phyloP scores from a whole-genome alignment of 305 asterid genomes.

The Fraxinus paxiana region DNA sequence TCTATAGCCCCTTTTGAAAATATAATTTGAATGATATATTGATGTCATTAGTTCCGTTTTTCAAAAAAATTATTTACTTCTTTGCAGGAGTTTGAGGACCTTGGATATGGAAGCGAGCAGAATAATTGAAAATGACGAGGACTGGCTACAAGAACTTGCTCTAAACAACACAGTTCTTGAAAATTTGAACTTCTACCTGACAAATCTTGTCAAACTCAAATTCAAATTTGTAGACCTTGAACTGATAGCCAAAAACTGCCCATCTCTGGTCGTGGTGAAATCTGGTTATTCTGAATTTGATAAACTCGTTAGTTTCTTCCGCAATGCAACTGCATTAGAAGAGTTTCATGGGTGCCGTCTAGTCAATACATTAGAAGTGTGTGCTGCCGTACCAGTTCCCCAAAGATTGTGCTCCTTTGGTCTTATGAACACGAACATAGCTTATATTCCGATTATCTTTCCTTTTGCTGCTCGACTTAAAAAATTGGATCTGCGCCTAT shows the following conservation, averaged over 20 bases:
- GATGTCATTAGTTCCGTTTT: conserved; percentile 1
- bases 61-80: background rate
- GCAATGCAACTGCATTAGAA: conserved; percentile 56
- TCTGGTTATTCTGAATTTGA: conserved; percentile 54
- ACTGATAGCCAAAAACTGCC: conserved; percentile 63
- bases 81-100: conserved; percentile 56
- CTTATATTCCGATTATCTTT: conserved; percentile 67
- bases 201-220: conserved; percentile 14
- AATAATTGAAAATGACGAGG: conserved; percentile 57
- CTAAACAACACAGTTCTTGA: conserved; percentile 59
- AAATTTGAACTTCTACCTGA: conserved; percentile 58
- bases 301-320: conserved; percentile 54
- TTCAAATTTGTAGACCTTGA: conserved; percentile 55
- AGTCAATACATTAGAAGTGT: conserved; percentile 26
- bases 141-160: conserved; percentile 84
- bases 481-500: conserved; percentile 69
- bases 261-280: conserved; percentile 55
- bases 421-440: conserved; percentile 52
- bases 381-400: conserved; percentile 48
- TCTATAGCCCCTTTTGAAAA: background rate
- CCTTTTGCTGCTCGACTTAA: conserved; percentile 66
- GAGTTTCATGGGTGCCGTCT: conserved; percentile 71
- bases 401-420: conserved; percentile 44
- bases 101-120: conserved; percentile 73
- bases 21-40: background rate